phyloP scores from a whole-genome alignment of 225 moss, liverwort and hornwort genomes.

The Marchantia paleacea region DNA sequence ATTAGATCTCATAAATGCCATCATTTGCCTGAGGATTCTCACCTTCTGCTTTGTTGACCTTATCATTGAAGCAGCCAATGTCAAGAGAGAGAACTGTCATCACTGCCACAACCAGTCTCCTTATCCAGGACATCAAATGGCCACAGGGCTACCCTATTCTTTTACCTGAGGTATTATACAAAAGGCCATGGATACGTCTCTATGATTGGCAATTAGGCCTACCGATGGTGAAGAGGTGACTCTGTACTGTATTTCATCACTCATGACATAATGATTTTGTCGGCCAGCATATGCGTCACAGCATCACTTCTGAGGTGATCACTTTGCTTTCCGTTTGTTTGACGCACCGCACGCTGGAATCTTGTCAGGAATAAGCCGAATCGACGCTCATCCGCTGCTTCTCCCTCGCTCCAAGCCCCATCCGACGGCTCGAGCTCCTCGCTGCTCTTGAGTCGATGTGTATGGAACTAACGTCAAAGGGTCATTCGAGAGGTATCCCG shows the following conservation, averaged over 20 bases:
- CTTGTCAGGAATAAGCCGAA: too few relatives aligned
- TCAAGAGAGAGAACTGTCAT: neutral
- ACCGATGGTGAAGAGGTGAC: neutral
- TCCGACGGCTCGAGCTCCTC: too few relatives aligned
- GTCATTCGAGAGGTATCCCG: too few relatives aligned
- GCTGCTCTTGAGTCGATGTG: too few relatives aligned
- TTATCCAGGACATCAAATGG: conserved; percentile 1
- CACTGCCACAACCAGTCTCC: neutral
- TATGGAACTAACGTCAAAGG: too few relatives aligned
- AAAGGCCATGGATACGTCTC: neutral
- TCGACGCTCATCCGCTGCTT: too few relatives aligned
- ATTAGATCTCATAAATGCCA: conserved; percentile 13
- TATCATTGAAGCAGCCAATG: neutral
- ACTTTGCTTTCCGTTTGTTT: too few relatives aligned
- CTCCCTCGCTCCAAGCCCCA: too few relatives aligned
- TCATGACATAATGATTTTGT: neutral
- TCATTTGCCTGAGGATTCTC: conserved; percentile 15
- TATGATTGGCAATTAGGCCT: conserved; percentile 9
- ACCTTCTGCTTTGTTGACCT: conserved; percentile 11
- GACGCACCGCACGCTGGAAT: too few relatives aligned
- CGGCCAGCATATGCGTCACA: neutral
- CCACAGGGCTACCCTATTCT: neutral
- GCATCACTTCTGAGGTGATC: neutral
- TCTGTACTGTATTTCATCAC: neutral
- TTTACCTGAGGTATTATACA: neutral